Percentiles rank a stretch among this genome's conserved stretches.
Conservation (phyloP, 179 eudicot genomes). For the Silene noctiflora region DNA sequence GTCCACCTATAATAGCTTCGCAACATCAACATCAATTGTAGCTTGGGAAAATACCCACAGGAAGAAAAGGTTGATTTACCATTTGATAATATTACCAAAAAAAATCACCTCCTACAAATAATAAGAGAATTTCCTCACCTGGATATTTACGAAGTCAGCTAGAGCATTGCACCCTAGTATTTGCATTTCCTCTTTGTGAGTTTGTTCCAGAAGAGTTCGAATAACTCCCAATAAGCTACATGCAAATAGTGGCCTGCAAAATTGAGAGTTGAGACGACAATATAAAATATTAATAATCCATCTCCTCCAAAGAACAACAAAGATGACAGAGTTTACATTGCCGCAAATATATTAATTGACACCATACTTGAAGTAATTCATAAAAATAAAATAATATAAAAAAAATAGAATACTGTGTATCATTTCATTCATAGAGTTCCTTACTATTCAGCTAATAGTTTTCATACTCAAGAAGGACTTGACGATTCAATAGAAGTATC, state of each 20-base stretch:
- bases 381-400: neutral
- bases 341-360: too few species aligned
- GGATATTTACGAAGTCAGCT: conserved; percentile 67
- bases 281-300: neutral
- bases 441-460: neutral
- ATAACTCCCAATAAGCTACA: conserved; percentile 65
- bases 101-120: neutral
- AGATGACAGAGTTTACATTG: neutral
- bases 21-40: conserved; percentile 10
- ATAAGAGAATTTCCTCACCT: conserved; percentile 41
- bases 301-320: conserved; percentile 11
- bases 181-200: conserved; percentile 51
- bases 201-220: conserved; percentile 73
- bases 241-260: conserved; percentile 81
- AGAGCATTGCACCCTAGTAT: conserved; percentile 69
- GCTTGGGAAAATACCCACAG: neutral
- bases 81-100: neutral
- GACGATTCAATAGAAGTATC: neutral
- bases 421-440: neutral
- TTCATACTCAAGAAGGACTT: neutral
- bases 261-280: conserved; percentile 1
- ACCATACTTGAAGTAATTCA: neutral
- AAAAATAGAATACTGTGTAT: neutral
- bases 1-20: conserved; percentile 45
- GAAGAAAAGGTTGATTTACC: neutral